Conservation (phyloP, 75 land plant species). For the Gnetum montanum region DNA sequence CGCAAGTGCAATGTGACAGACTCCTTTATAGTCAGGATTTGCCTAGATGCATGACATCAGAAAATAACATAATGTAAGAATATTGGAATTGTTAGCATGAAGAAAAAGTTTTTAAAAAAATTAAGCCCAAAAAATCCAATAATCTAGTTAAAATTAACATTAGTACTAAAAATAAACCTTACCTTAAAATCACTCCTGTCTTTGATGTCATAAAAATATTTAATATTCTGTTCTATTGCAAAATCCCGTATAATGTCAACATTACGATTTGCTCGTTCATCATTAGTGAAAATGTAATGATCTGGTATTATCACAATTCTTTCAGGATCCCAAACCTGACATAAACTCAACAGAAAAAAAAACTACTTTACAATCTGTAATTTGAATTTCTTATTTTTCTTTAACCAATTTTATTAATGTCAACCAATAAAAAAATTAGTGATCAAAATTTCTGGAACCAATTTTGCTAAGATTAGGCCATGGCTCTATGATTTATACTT, state of each 20-base stretch:
- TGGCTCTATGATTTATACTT: too few species aligned
- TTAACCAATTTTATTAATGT: not conserved
- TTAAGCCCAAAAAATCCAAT: not conserved
- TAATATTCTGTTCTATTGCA: slow-evolving; percentile 77
- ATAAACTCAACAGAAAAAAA: not conserved
- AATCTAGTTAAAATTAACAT: not conserved
- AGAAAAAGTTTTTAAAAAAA: slow-evolving; percentile 2
- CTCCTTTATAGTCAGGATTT: slow-evolving; percentile 97
- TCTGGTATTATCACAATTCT: slow-evolving; percentile 93
- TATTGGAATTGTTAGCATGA: not conserved
- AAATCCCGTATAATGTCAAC: slow-evolving; percentile 95
- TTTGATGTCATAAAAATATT: slow-evolving; percentile 90
- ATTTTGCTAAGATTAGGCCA: too few species aligned
- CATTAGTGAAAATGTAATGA: slow-evolving; percentile 92
- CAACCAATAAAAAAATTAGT: not conserved
- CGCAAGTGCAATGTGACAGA: slow-evolving; percentile 94
- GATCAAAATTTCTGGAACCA: not conserved
- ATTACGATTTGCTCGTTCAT: slow-evolving; percentile 94
- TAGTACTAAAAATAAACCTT: not conserved
- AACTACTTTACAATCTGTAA: not conserved
- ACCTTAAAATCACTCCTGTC: slow-evolving; percentile 90
- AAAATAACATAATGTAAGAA: slow-evolving; percentile 29
- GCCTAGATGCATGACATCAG: slow-evolving; percentile 48
- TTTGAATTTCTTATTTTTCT: not conserved
- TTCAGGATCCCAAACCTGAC: slow-evolving; percentile 95